Evolutionary conservation across 1,139 yeast genomes (phyloP).

Genomic region (Yamadazyma oceani): DNA sequence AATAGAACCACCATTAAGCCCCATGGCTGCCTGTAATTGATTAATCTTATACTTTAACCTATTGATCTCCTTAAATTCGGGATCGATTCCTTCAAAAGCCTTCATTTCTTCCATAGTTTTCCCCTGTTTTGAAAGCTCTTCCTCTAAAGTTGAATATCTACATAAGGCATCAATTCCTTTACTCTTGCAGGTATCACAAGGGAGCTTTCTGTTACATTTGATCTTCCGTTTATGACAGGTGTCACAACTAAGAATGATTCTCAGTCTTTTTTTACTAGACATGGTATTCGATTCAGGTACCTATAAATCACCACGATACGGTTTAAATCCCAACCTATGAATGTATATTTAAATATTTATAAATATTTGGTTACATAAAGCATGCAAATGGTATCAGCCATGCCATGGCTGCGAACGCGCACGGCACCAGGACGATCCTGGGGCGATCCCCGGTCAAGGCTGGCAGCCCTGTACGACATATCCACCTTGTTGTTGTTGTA

Average conservation of each 20-base stretch:
- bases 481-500: too few relatives aligned
- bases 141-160: constrained; percentile 16
- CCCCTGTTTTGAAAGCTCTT: constrained; percentile 18
- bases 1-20: not conserved
- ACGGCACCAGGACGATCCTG: too few relatives aligned
- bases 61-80: constrained; percentile 3
- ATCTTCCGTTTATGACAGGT: constrained; percentile 20
- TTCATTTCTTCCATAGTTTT: constrained; percentile 11
- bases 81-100: constrained; percentile 1
- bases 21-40: not conserved
- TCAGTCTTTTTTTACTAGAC: constrained; percentile 15
- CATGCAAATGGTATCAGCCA: too few relatives aligned
- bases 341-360: too few relatives aligned
- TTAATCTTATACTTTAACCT: not conserved
- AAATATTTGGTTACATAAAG: too few relatives aligned
- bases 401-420: too few relatives aligned
- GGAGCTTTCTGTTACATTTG: constrained; percentile 18
- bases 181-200: constrained; percentile 17
- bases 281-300: not conserved
- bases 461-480: too few relatives aligned
- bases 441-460: too few relatives aligned
- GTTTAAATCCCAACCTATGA: too few relatives aligned
- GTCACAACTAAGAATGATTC: constrained; percentile 19
- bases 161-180: constrained; percentile 16
- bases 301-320: too few relatives aligned